Percentiles rank a stretch among this genome's conserved stretches.
Conservation (phyloP, 306 rosid genomes). For the Medicago arabica region DNA sequence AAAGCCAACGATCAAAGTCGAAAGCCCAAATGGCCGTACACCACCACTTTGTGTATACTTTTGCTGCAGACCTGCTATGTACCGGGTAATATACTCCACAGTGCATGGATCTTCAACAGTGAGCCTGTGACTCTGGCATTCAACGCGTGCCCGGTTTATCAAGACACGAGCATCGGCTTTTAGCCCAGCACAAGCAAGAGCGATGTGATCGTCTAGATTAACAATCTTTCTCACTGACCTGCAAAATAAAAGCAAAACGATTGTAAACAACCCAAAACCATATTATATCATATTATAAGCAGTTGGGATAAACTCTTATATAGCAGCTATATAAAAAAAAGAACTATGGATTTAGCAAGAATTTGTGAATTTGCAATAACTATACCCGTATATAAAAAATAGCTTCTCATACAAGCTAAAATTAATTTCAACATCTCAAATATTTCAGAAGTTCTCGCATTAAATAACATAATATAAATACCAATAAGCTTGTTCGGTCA, state of each 20-base stretch:
- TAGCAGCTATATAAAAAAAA: background rate
- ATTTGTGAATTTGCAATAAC: background rate
- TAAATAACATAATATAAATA: background rate
- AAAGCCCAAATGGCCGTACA: conserved; percentile 96
- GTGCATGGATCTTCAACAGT: conserved; percentile 97
- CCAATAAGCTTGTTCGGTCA: background rate
- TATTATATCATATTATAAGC: background rate
- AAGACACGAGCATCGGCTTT: conserved; percentile 98
- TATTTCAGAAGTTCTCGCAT: background rate
- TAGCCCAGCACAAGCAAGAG: conserved; percentile 96
- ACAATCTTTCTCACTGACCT: conserved; percentile 56
- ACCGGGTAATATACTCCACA: conserved; percentile 90
- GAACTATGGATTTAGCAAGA: background rate
- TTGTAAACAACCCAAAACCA: conserved; percentile 8
- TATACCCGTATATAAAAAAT: background rate
- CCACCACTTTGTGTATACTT: conserved; percentile 99
- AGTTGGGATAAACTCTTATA: background rate
- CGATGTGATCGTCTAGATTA: conserved; percentile 58
- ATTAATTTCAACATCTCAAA: background rate
- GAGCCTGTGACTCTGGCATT: conserved; percentile 95
- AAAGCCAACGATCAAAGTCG: conserved; percentile 91
- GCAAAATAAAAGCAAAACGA: conserved; percentile 27
- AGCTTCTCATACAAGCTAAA: background rate
- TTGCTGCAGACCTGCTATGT: conserved; percentile 97
- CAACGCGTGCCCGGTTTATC: conserved; percentile 85